Base-by-base conservation (phyloP, 345 rosid genomes). In the Acer saccharum region DNA sequence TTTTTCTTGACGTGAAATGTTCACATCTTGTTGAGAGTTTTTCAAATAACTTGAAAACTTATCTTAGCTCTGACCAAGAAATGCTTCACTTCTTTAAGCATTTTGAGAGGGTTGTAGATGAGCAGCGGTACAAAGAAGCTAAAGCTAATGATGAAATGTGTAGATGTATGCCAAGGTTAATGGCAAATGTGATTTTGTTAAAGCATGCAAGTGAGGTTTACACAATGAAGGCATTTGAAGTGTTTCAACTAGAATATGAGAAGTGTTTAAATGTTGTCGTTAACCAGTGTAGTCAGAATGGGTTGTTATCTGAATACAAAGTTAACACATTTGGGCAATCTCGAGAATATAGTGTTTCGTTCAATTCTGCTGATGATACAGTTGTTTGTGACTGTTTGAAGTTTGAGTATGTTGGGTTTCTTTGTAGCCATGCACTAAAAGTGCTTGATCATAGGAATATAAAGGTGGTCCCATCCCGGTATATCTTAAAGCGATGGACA, bases 401-500 rank as follows among this genome's bases (percentile, higher is more conserved):
- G 73, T 79, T 83, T 71, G 83, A 80, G 73, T 78, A 64, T 76
- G 83, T 84, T 39, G 87, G 84, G 58, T 74, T 86, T 83, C 80
- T 83, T 25, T 86, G 88, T 68, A 48, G 80, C 23, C 85, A 83
- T 84, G 81, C 78, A 12, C 16, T 84, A 64, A 73, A 80, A 79
- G 86, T 86, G 62, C 78, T 86, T 52, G 86, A 82, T 69, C 54
- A 78, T 44, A 73, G 80, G 79, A 83, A 80, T 73, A 82, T 79
- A 74, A 77, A 78, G 69, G 80, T 84, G 76, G 60, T 81, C 11
- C 88, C 83, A 7, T 78, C 78, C 4, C 81, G 14, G 64, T 83
- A 85, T 80, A 81, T 87, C 10, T 71, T 79, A 70, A 83, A 81
- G 72, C 80, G 87, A 69, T 87, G 86, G 88, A 78, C 80, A 32